phyloP scores from a whole-genome alignment of 495 filamentous ascomycete species.

The Aspergillus affinis region DNA sequence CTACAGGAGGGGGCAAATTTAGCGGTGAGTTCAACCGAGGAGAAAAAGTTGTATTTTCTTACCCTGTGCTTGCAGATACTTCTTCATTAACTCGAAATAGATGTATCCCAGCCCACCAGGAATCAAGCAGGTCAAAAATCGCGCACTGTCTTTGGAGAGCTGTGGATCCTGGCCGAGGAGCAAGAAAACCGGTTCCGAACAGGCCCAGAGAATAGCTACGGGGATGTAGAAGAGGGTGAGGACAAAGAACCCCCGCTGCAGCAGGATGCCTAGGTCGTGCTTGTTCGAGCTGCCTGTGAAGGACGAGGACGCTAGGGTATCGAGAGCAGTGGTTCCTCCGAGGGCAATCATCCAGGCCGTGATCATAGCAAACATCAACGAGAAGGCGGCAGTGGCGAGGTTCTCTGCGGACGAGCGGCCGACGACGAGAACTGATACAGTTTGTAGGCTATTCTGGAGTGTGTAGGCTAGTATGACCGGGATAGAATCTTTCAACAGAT shows the following conservation, averaged over 20 bases:
- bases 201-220: slow-evolving; percentile 73
- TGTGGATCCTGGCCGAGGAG: slow-evolving; percentile 76
- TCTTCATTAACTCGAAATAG: slow-evolving; percentile 90
- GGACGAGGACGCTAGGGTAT: slow-evolving; percentile 82
- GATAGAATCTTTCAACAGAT: slow-evolving; percentile 65
- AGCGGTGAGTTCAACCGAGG: neutral
- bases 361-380: slow-evolving; percentile 92
- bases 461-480: slow-evolving; percentile 89
- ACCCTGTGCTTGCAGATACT: slow-evolving; percentile 90
- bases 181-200: slow-evolving; percentile 73
- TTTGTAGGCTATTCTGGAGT: slow-evolving; percentile 87
- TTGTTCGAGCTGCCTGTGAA: slow-evolving; percentile 83
- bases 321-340: slow-evolving; percentile 88
- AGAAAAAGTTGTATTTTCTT: slow-evolving; percentile 11
- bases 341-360: slow-evolving; percentile 89
- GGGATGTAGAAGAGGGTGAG: slow-evolving; percentile 74
- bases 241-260: slow-evolving; percentile 78
- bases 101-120: slow-evolving; percentile 88
- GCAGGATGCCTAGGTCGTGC: slow-evolving; percentile 76
- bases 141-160: slow-evolving; percentile 71
- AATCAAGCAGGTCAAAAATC: slow-evolving; percentile 74
- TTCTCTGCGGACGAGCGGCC: slow-evolving; percentile 79
- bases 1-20: slow-evolving; percentile 34
- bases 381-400: slow-evolving; percentile 81
- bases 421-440: slow-evolving; percentile 78